Base-by-base conservation (phyloP, 2,329 filamentous ascomycete species). In the Tolypocladium endophyticum region DNA sequence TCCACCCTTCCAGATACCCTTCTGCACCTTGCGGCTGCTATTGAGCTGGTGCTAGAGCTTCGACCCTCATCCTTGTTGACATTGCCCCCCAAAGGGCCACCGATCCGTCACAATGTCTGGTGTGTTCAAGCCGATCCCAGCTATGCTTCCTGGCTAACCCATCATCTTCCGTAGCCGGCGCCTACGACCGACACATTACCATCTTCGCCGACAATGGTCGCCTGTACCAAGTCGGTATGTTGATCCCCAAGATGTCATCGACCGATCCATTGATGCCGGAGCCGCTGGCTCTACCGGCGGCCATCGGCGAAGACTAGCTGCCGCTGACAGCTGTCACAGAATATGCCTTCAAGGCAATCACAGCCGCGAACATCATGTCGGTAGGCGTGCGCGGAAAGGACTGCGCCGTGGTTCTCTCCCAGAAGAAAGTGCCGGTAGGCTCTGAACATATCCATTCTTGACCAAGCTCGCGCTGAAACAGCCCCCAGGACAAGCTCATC, bases 311-410 rank as follows among this genome's bases (percentile, higher is more conserved):
- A 23, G 18, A 18, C 47, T n/a, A 39, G 35, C 45, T 30, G 30
- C 30, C 20, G 38, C 55, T 60, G 23, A 58, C 59, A 20, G 3
- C 59, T 25, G 59, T 45, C 58, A 68, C 74, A 97, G 94, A 99
- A 84, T 99, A 99, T 93, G 94, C 94, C 69, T 99, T 99, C 87
- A 99, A 99, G 82, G 94, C 94, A 61, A 99, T 99, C 78, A 99
- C 94, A 68, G 93, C 94, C 63, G 94, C 94, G 68, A 97, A 97
- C 78, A 97, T 99, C 80, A 99, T 96, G 82, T 94, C 94, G 63
- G 85, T 99, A 75, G 94, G 94, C 69, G 86, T 99, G 67, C 85
- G 92, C 73, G 94, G 94, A 76, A 99, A 99, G 83, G 86, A 94
- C 79, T 97, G 93, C 71, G 94, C 94, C 39, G 94, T 99, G 53